Base-by-base conservation (phyloP, 2,329 filamentous ascomycete genomes). In the Fusarium keratoplasticum region DNA sequence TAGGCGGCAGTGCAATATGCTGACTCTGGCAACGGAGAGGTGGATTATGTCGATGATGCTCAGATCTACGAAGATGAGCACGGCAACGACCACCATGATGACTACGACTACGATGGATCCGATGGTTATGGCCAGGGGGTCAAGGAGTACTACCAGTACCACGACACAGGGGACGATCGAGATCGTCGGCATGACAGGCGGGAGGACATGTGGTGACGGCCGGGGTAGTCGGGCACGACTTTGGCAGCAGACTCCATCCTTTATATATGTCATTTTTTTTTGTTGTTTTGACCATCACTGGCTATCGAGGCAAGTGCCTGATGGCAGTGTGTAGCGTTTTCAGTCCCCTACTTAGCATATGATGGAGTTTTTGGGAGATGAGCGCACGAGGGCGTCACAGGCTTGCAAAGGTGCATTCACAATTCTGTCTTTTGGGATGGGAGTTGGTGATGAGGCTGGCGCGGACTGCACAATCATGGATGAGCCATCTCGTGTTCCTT, bases 51-150 rank as follows among this genome's bases (percentile, higher is more conserved):
- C 64, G 86, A 88, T 71, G 86, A 87, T 70, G 86, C 86, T 69
- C 86, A 88, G 70, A 87, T 87, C 42, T 88, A 88, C 72, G 86
- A 88, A 76, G 87, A 88, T 71, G 86, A 87, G 65, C 86, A 87
- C 66, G 82, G 83, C 67, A 83, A 81, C 52, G 84, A 86, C 52
- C 77, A 81, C 47, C 76, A 81, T 52, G 78, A 80, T 62, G 78
- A 75, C 64, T 85, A 83, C 66, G 82, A 81, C 69, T 83, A 84
- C 69, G 81, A 85, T 36, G 80, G 79, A 59, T 76, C 80, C 42
- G 83, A 84, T 57, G 80, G 77, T 63, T 84, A 85, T 61, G 79
- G 81, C 52, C 82, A 84, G 57, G 81, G 82, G 61, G 75, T 74
- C 44, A 85, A 84, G 74, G 83, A 85, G 61, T 85, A 86, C 71